A percentile compares a stretch with the other conserved stretches of the same genome.
These are phyloP conservation scores for Catunica adiposa DNA, from an alignment of 2,329 filamentous ascomycete species.

Conservation along the genomic window DNA sequence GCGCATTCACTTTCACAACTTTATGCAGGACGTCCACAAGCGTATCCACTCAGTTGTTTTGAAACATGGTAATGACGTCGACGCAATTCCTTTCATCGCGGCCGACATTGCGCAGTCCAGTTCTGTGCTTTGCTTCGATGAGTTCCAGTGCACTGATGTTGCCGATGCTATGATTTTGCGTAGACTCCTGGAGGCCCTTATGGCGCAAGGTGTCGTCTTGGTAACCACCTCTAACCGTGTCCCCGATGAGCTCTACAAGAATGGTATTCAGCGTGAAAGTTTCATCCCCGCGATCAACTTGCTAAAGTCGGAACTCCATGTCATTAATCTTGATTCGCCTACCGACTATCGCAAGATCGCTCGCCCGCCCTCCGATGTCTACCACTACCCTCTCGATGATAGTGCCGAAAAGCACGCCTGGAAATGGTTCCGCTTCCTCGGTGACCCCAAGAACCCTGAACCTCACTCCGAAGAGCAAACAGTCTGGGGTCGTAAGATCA, in stretches of 20 bases:
- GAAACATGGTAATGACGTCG: constrained; percentile 72
- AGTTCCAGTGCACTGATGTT: constrained; percentile 97
- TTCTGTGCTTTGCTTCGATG: constrained; percentile 89
- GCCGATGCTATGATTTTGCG: constrained; percentile 96
- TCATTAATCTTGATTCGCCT: constrained; percentile 86
- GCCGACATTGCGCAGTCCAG: constrained; percentile 80
- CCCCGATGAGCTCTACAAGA: constrained; percentile 91
- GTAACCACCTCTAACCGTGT: constrained; percentile 96
- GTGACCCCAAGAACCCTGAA: constrained; percentile 58
- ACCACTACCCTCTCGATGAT: constrained; percentile 71
- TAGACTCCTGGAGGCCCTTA: constrained; percentile 70
- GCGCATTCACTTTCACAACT: constrained; percentile 96
- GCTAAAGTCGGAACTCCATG: constrained; percentile 64
- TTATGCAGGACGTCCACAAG: constrained; percentile 96
- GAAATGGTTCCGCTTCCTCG: constrained; percentile 91
- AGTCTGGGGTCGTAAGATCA: constrained; percentile 85
- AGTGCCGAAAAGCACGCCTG: constrained; percentile 68
- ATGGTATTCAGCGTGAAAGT: constrained; percentile 87
- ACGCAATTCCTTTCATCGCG: constrained; percentile 79
- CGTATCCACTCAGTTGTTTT: constrained; percentile 82
- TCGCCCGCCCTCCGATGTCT: constrained; percentile 80
- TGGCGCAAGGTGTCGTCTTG: constrained; percentile 92
- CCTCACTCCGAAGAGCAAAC: constrained; percentile 64
- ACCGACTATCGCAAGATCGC: constrained; percentile 98
- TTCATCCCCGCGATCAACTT: constrained; percentile 93